phyloP scores from a whole-genome alignment of 148 eudicot species.

The Camellia japonica region DNA sequence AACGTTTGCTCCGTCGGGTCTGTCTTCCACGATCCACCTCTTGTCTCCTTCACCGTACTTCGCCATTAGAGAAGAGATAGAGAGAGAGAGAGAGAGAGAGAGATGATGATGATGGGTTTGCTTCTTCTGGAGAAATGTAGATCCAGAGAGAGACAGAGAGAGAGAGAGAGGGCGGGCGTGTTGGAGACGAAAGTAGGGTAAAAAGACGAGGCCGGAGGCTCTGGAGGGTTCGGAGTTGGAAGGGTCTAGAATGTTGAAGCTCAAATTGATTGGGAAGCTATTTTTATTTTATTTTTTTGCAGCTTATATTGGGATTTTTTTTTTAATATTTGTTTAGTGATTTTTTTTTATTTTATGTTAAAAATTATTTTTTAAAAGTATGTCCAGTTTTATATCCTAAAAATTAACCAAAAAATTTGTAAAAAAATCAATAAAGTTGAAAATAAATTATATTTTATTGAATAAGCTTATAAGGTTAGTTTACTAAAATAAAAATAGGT shows the following conservation, averaged over 20 bases:
- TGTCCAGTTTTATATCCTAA: no score
- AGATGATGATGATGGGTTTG: background rate
- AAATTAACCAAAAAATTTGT: no score
- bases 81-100: background rate
- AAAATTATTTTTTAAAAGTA: no score
- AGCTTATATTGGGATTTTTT: no score
- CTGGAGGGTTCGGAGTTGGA: conserved; percentile 15
- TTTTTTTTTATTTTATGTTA: no score
- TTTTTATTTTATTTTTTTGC: no score
- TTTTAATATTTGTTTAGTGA: no score
- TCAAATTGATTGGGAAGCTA: background rate
- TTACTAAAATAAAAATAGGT: no score
- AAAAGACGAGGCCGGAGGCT: background rate
- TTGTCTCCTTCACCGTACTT: conserved; percentile 91
- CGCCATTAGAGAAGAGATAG: conserved; percentile 51
- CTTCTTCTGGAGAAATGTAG: background rate
- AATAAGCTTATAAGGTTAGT: no score
- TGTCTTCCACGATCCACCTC: conserved; percentile 84
- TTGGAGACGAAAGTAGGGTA: background rate
- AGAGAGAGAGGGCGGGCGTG: background rate
- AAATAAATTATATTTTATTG: no score
- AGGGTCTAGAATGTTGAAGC: conserved; percentile 18
- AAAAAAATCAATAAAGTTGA: no score
- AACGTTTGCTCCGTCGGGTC: conserved; percentile 91
- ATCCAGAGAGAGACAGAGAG: background rate